These are phyloP conservation scores for Halenospora varia DNA, from an alignment of 495 filamentous ascomycete species.

Conservation along the genomic window DNA sequence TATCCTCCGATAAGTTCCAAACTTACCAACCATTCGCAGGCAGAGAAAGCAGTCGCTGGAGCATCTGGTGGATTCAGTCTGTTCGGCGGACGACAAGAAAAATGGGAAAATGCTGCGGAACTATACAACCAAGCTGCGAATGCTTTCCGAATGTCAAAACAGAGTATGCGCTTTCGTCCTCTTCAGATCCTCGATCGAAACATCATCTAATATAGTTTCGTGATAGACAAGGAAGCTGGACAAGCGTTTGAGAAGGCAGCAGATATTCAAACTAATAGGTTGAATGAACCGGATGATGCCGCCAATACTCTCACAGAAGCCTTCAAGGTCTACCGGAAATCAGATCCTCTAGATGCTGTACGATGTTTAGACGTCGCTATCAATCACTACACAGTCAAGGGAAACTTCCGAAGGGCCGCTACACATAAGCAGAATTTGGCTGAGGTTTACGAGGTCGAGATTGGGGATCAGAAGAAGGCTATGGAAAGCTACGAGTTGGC, in stretches of 20 bases:
- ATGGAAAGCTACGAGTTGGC: conserved; percentile 75
- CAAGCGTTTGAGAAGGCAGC: conserved; percentile 77
- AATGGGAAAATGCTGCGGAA: conserved; percentile 79
- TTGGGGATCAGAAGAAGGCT: conserved; percentile 71
- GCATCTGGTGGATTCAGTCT: conserved; percentile 68
- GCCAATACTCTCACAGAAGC: conserved; percentile 73
- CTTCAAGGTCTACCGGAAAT: conserved; percentile 82
- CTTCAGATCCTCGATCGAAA: background rate
- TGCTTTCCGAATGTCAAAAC: conserved; percentile 70
- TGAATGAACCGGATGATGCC: conserved; percentile 85
- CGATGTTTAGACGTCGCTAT: conserved; percentile 71
- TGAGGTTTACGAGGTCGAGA: conserved; percentile 75
- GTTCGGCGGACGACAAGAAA: conserved; percentile 76
- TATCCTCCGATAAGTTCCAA: conserved; percentile 10
- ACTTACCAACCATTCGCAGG: conserved; percentile 43
- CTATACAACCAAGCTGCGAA: conserved; percentile 79
- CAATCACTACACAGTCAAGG: conserved; percentile 72
- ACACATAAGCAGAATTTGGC: conserved; percentile 81
- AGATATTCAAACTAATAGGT: conserved; percentile 63
- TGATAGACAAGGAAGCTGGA: conserved; percentile 73
- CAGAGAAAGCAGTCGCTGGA: conserved; percentile 68
- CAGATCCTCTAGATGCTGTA: conserved; percentile 72
- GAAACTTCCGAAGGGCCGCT: conserved; percentile 84
- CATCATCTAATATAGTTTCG: no score
- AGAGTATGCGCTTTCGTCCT: conserved; percentile 41